Percentiles rank a stretch among this genome's conserved stretches.
phyloP scores from a whole-genome alignment of 768 basidiomycete species.

The Pulveroboletus ravenelii region DNA sequence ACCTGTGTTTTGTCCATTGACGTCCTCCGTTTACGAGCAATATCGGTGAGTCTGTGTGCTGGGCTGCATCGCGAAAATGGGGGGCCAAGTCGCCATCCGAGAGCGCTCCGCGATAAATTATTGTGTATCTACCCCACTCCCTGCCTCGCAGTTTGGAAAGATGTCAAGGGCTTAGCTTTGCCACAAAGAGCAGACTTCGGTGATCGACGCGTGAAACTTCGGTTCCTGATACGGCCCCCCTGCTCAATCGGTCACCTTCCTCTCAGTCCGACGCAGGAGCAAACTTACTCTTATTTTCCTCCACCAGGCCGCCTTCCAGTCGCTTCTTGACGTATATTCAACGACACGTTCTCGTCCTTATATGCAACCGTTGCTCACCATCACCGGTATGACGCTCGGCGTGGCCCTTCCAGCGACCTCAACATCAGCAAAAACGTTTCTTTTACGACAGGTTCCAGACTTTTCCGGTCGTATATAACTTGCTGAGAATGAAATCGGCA shows the following conservation, averaged over 20 bases:
- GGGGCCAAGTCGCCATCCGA: neutral
- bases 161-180: constrained; percentile 19
- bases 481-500: constrained; percentile 4
- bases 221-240: constrained; percentile 22
- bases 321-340: constrained; percentile 22
- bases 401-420: neutral
- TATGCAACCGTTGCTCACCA: neutral
- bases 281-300: constrained; percentile 2
- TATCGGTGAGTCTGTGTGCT: neutral
- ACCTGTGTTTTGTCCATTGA: constrained; percentile 12
- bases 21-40: neutral
- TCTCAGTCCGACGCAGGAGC: constrained; percentile 13
- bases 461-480: constrained; percentile 1
- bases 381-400: constrained; percentile 1
- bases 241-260: constrained; percentile 3
- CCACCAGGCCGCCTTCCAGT: neutral
- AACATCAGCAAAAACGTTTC: constrained; percentile 3
- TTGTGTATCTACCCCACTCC: neutral
- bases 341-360: constrained; percentile 16
- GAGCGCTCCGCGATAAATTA: constrained; percentile 1
- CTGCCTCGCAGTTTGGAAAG: constrained; percentile 13
- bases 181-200: constrained; percentile 19
- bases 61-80: neutral
- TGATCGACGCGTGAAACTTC: constrained; percentile 26
- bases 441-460: constrained; percentile 5